phyloP scores from a whole-genome alignment of 768 basidiomycete species.

The Tulasnella calospora region DNA sequence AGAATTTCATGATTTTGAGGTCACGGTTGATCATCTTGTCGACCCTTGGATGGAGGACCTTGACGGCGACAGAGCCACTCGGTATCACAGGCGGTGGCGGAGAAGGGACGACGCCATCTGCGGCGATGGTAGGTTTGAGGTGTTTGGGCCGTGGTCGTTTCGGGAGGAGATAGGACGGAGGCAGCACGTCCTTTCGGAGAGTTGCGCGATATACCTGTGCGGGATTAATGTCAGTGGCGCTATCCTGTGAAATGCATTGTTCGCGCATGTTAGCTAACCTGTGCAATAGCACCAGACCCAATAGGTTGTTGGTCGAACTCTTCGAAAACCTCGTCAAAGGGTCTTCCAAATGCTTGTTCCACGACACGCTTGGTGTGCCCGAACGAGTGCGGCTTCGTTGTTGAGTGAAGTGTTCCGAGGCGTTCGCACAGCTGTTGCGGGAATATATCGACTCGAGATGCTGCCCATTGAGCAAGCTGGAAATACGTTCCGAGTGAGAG shows the following conservation, averaged over 20 bases:
- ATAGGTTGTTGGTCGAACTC: slow-evolving; percentile 83
- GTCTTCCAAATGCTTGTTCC: slow-evolving; percentile 73
- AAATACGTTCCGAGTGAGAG: not conserved
- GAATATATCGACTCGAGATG: slow-evolving; percentile 89
- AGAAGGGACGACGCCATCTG: slow-evolving; percentile 24
- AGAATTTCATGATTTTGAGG: slow-evolving; percentile 91
- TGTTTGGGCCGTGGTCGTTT: slow-evolving; percentile 41
- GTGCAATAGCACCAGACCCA: slow-evolving; percentile 98
- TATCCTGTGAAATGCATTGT: not conserved
- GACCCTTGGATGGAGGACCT: slow-evolving; percentile 88
- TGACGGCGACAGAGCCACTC: slow-evolving; percentile 86
- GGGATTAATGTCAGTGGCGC: not conserved
- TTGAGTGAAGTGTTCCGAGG: slow-evolving; percentile 83
- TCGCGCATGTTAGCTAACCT: slow-evolving; percentile 37
- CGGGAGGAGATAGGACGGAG: slow-evolving; percentile 76
- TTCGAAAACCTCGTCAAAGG: slow-evolving; percentile 86
- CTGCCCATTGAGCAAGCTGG: slow-evolving; percentile 97
- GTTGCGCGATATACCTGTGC: slow-evolving; percentile 80
- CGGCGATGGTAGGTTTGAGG: slow-evolving; percentile 19
- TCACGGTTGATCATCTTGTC: slow-evolving; percentile 78
- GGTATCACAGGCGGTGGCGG: slow-evolving; percentile 65
- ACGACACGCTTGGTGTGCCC: slow-evolving; percentile 74
- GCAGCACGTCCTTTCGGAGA: slow-evolving; percentile 76
- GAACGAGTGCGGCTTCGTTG: slow-evolving; percentile 74
- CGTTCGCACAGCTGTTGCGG: slow-evolving; percentile 77